Base-by-base conservation (phyloP, 2,329 filamentous ascomycete species). In the Penicillium corylophilum region DNA sequence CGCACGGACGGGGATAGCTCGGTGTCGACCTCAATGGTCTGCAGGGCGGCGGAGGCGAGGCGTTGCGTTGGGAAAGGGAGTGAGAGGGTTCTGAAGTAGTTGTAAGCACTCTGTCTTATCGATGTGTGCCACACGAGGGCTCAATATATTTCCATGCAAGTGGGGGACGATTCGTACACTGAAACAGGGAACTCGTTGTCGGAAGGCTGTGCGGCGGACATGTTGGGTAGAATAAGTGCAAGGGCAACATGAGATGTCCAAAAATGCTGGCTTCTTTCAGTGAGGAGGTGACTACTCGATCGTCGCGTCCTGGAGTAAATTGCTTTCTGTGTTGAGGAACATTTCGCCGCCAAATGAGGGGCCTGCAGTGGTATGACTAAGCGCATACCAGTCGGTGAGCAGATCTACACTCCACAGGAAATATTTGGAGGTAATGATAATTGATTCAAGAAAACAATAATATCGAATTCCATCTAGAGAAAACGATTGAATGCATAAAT, bases 1-100 rank as follows among this genome's bases (percentile, higher is more conserved):
- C 79, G 82, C 49, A 97, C 93, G 10, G 94, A 82, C 13, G 88
- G 83, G 1, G 93, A 97, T 44, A 97, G 82, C 70, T 99, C 94
- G 55, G 86, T 82, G 74, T 99, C 94, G 62, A 97, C 92, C 52
- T 86, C 79, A 39, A 97, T 81, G 35, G 90, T 83, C 62, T 82
- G 82, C 31, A 89, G 80, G 39, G 93, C 91, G 43, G 88, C 84
- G 42, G 79, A 80, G 46, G 93, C 91, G 42, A 96, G 84, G 56
- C 89, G 87, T 31, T 85, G 71, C 36, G 86, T 89, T 18, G 92
- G 92, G 68, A 97, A 88, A 40, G 94, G 93, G 53, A 94, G 80
- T 63, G 85, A 79, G 56, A 96, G 82, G 53, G 81, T 84, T 64
- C 89, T 92, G 16, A 13, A 29, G 51, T 54, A 35, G 28, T 35